Conservation (phyloP, 2,329 filamentous ascomycete species). For the Scedosporium boydii region DNA sequence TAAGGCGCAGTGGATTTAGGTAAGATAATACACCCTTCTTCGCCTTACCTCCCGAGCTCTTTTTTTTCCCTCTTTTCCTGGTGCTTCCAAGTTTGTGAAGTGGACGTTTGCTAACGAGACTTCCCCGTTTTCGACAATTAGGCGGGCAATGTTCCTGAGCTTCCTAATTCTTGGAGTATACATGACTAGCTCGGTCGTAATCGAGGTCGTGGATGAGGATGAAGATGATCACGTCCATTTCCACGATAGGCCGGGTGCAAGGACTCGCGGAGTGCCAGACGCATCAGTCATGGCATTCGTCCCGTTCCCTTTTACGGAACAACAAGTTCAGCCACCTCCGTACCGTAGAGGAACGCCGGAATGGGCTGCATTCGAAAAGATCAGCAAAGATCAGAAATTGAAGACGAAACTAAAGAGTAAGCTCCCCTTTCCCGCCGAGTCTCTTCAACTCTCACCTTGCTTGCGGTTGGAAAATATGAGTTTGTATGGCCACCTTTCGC, state of each 20-base stretch:
- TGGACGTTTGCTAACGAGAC: too few species aligned
- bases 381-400: conserved; percentile 41
- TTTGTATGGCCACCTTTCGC: background rate
- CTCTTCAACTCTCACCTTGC: background rate
- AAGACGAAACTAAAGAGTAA: conserved; percentile 33
- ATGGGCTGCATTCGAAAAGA: conserved; percentile 48
- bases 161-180: conserved; percentile 35
- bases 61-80: too few species aligned
- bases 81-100: too few species aligned
- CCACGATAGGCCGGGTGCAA: background rate
- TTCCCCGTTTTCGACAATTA: background rate
- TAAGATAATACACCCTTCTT: conserved; percentile 20
- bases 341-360: conserved; percentile 47
- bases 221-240: conserved; percentile 10
- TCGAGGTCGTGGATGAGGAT: conserved; percentile 32
- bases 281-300: conserved; percentile 43
- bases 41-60: conserved; percentile 14
- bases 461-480: background rate
- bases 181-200: conserved; percentile 33
- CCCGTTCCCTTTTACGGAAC: conserved; percentile 50
- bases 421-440: too few species aligned
- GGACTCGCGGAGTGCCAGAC: conserved; percentile 13
- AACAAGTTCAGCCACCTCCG: conserved; percentile 33
- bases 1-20: conserved; percentile 10
- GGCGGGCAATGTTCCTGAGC: conserved; percentile 8